Base-by-base conservation (phyloP, 2,329 filamentous ascomycete genomes). In the Pseudogymnoascus sp. region DNA sequence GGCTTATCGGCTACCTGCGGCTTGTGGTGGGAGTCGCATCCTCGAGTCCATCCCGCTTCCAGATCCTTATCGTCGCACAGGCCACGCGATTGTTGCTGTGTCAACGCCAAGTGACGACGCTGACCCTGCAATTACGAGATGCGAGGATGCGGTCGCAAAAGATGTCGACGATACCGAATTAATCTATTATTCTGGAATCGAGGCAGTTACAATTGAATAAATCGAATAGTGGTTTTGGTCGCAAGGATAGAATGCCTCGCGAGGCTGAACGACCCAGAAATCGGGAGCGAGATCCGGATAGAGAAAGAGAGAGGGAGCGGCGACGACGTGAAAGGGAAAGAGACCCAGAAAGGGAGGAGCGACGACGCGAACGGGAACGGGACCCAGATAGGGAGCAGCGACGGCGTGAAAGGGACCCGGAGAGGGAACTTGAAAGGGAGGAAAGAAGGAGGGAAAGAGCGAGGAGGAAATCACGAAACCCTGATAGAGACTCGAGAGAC, bases 251-350 rank as follows among this genome's bases (percentile, higher is more conserved):
- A 51, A 51, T 51, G 64, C 64, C 68, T 51, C 66, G 67, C 51
- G 71, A 72, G 60, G 69, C 70, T 45, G 63, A 68, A 57, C 65
- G 68, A 36, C 66, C 63, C 64, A 68, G 67, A 66, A 63, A 61
- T 47, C 63, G 71, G 65, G 69, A 71, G 59, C 65, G 69, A 68
- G 37, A 62, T 40, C 63, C 65, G 34, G 62, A 51, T n/a, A 51
- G 45, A 26, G 45, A 51, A 12, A 14, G 45, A 29, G 45, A 51
- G 45, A 51, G 45, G 45, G 45, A 51, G 12, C 21, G 23, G 23
- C 45, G 45, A n/a, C 21, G 45, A 21, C 34, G 60, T 4, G 60
- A 62, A 66, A 29, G 63, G 68, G 37, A 69, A 67, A 65, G 62
- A 61, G 62, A 63, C 18, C 54, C 39, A 16, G 62, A 63, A 23